These are phyloP conservation scores for Raddia guianensis DNA, from an alignment of 176 grass and related monocot species.

Conservation along the genomic window DNA sequence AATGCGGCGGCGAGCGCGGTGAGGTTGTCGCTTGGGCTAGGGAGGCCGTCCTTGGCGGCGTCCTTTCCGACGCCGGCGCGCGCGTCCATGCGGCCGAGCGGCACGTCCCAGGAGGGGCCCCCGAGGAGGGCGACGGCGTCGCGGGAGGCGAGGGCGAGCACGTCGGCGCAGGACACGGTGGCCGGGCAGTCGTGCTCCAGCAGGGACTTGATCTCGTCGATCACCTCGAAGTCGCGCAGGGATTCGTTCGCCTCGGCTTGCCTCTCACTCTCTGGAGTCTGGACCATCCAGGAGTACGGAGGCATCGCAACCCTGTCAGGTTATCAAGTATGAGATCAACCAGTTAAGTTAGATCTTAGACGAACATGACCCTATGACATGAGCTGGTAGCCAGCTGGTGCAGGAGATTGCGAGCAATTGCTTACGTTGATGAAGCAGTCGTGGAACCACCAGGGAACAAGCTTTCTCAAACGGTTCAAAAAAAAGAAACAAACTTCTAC, in stretches of 20 bases:
- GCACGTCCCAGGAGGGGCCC: conserved; percentile 62
- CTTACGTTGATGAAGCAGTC: conserved; percentile 77
- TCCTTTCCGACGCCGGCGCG: conserved; percentile 12
- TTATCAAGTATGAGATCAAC: too few relatives aligned
- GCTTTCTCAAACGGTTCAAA: too few relatives aligned
- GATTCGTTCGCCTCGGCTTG: conserved; percentile 43
- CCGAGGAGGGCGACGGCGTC: conserved; percentile 65
- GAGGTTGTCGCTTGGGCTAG: conserved; percentile 26
- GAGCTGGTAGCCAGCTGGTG: too few relatives aligned
- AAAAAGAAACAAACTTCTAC: too few relatives aligned
- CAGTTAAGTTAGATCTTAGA: too few relatives aligned
- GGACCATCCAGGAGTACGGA: conserved; percentile 54
- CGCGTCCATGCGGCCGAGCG: conserved; percentile 72
- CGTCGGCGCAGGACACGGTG: conserved; percentile 65
- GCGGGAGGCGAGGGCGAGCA: conserved; percentile 51
- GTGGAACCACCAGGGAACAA: too few relatives aligned
- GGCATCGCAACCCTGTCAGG: conserved; percentile 57
- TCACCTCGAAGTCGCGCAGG: conserved; percentile 46
- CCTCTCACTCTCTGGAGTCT: conserved; percentile 44
- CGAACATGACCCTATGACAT: too few relatives aligned
- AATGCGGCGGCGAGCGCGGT: conserved; percentile 42
- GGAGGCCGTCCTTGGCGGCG: conserved; percentile 46
- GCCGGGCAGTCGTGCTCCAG: conserved; percentile 54
- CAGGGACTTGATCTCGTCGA: conserved; percentile 62
- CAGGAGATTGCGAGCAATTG: background rate